Conservation (phyloP, 495 filamentous ascomycete species). For the Wilcoxina mikolae region DNA sequence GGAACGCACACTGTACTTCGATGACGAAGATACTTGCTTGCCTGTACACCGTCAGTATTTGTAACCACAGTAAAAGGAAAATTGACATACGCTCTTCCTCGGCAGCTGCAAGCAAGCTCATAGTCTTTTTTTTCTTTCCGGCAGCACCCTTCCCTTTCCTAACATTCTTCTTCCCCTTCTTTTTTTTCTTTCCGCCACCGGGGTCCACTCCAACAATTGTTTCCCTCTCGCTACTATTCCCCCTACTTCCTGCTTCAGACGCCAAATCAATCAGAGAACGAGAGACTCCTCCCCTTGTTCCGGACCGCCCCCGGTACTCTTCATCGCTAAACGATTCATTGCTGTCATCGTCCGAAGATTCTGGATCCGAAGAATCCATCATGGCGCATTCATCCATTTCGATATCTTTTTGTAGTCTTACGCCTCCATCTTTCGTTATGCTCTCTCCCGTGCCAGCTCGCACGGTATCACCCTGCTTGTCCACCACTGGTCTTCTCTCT, state of each 20-base stretch:
- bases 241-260: conserved; percentile 21
- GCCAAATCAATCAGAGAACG: conserved; percentile 5
- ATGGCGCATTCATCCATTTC: conserved; percentile 40
- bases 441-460: conserved; percentile 27
- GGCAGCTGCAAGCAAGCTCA: conserved; percentile 50
- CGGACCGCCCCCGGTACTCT: conserved; percentile 28
- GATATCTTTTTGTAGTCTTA: conserved; percentile 62
- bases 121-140: conserved; percentile 29
- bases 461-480: conserved; percentile 21
- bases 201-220: conserved; percentile 23
- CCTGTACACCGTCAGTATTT: conserved; percentile 18
- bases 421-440: conserved; percentile 29
- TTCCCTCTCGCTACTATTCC: conserved; percentile 32
- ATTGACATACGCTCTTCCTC: conserved; percentile 63
- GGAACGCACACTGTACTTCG: conserved; percentile 38
- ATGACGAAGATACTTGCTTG: conserved; percentile 30
- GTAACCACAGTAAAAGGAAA: neutral
- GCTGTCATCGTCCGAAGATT: conserved; percentile 36
- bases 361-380: conserved; percentile 41
- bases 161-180: conserved; percentile 23
- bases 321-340: conserved; percentile 38
- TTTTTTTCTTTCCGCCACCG: conserved; percentile 29
- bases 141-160: conserved; percentile 24
- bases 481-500: conserved; percentile 28
- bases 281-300: conserved; percentile 6